Base-by-base conservation (phyloP, 139 green algal genomes). In the Protoeuglena noctilucae region DNA sequence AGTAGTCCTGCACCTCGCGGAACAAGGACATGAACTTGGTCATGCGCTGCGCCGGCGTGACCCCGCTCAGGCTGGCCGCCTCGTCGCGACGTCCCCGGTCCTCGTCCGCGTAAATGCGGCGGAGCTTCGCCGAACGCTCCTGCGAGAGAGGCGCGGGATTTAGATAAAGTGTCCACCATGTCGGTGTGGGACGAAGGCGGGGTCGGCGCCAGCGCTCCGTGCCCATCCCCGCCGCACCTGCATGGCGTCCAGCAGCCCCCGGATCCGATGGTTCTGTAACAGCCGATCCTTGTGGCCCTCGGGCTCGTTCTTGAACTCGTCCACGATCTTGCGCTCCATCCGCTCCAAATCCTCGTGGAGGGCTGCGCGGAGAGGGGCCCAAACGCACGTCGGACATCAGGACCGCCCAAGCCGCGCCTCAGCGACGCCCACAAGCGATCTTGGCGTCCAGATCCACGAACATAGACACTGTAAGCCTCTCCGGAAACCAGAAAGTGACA, bases 41-140 rank as follows among this genome's bases (percentile, higher is more conserved):
- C 46, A 52, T 22, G 21, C 9, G 9, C 34, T 43, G 34, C 34
- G 34, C 12, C 34, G 34, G 9, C 9, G 34, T 43, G 34, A 7
- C 34, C 34, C 34, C 12, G 9, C 34, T 12, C 9, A 19, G 9
- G 34, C 34, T 43, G 34, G 68, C 68, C 3, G 73, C 80, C 30
- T 97, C 89, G 55, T 95, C 81, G 49, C 79, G 80, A 2, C 89
- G 57, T 0, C 74, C 62, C 0, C 69, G 71, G 29, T 95, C 81
- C 4, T 82, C 75, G 63, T 97, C 89, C 21, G 87, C 78, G 54
- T 96, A 96, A 2, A 93, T 76, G 2, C 12, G 7, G 9, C 12
- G 34, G 9, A 43, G 34, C 34, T 43, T 43, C 34, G 34, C 34
- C 34, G 34, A 7, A 12, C 34, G 34, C 34, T 43, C 9, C 34